Base-by-base conservation (phyloP, 306 rosid genomes). In the Dalbergia cochinchinensis region DNA sequence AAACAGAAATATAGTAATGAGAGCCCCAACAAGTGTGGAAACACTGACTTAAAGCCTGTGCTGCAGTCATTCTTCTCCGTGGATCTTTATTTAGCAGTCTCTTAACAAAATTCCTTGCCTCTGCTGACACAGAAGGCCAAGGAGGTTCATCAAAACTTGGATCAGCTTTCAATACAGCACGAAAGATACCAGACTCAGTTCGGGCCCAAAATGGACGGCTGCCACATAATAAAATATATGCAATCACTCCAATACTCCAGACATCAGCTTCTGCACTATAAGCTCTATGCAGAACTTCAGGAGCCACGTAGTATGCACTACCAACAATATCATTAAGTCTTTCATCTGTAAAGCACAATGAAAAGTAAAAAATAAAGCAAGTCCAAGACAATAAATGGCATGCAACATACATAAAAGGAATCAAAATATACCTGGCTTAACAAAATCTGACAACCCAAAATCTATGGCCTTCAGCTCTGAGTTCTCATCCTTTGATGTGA, bases 131-230 rank as follows among this genome's bases (percentile, higher is more conserved):
- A 67, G 93, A 84, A 11, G 97, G 93, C 97, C 97, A 92, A 42
- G 97, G 95, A 78, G 85, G 86, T 79, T 90, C 95, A 42, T 90
- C 93, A 83, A 92, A 90, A 86, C 83, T 80, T 61, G 95, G 97
- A 83, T 92, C 94, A 79, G 92, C 90, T 87, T 90, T 92, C 80
- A 92, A 71, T 37, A 92, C 97, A 26, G 93, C 77, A 44, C 87
- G 90, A 82, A 90, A 92, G 69, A 92, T 92, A 65, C 97, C 97
- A 41, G 97, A 92, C 64, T 92, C 97, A 4, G 93, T 89, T 71
- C 97, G 87, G 44, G 97, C 93, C 97, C 97, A 92, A 81, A 92
- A 92, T 11, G 97, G 97, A 65, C 97, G 92, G 76, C 95, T 92
- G 34, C 97, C 97, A 82, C 97, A 92, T 80, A 92, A 86, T 61